Base-by-base conservation (phyloP, 1,284 basidiomycete genomes). In the Pseudozyma hubeiensis region DNA sequence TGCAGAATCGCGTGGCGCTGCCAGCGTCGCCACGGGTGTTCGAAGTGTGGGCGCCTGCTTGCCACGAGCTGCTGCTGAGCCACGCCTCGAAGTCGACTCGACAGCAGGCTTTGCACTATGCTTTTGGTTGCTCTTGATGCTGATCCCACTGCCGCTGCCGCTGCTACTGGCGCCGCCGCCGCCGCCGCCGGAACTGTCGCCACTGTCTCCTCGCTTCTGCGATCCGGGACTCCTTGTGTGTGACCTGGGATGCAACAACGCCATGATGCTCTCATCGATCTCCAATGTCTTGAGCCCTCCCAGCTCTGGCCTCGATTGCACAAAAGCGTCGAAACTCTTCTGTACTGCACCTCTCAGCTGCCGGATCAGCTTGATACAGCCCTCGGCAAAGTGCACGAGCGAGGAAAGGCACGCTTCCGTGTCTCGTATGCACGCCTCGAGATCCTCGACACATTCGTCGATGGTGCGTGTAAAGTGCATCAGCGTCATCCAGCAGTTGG, bases 221-320 rank as follows among this genome's bases (percentile, higher is more conserved):
- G 55, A 30, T 8, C 50, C 37, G 6, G 66, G 46, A 29, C 67
- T 61, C 53, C 48, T 57, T 33, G 56, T 41, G 1, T 55, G 37
- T 8, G 67, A 63, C 17, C 72, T 35, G 19, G 72, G 72, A 56
- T 75, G 68, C 30, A 75, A 52, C n/a, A 75, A 40, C 1, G 66
- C 37, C 14, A 70, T 50, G 5, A 75, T 52, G 41, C 44, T 41
- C n/a, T 67, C 43, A 33, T 75, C 72, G 19, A 66, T 46, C 39
- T 49, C 34, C 14, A 75, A 40, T 7, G 39, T 39, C 17, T 41
- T 35, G 13, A 58, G 5, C 7, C 34, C 19, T 14, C 37, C 63
- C 29, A 64, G 7, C 2, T 50, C 60, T 0, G 63, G 56, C 30
- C 63, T 46, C 29, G 56, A 53, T 30, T 57, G 58, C 31, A 75